A percentile compares a stretch with the other conserved stretches of the same genome.
phyloP scores from a whole-genome alignment of 78 protist species.

The Goniomonas avonlea region DNA sequence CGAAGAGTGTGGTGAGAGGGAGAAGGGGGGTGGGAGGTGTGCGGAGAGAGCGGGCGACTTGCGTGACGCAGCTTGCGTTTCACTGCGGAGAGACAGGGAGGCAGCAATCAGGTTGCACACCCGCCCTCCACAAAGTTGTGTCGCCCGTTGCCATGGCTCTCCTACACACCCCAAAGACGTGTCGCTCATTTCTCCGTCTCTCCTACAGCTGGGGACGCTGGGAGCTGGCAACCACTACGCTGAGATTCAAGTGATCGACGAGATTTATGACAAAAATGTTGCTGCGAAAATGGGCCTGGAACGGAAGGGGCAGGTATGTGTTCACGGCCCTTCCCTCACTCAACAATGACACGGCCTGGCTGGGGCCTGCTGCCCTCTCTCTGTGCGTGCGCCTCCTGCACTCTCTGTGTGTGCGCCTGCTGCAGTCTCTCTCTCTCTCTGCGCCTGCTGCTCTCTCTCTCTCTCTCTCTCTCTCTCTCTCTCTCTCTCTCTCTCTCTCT shows the following conservation, averaged over 20 bases:
- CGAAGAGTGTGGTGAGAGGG: background rate
- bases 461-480: background rate
- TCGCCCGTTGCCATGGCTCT: background rate
- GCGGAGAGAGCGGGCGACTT: background rate
- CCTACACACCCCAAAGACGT: background rate
- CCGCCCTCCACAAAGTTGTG: constrained; percentile 4
- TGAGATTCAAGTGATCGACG: constrained; percentile 83
- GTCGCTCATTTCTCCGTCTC: no score
- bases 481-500: constrained; percentile 3
- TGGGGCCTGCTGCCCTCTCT: no score
- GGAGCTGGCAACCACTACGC: constrained; percentile 95
- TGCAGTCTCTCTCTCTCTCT: background rate
- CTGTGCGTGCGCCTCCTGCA: no score
- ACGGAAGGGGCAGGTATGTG: no score
- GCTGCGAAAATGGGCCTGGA: constrained; percentile 87
- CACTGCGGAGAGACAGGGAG: no score
- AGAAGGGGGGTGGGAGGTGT: background rate
- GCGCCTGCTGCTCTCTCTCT: no score
- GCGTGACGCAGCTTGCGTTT: background rate
- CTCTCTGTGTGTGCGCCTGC: no score
- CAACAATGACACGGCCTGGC: no score
- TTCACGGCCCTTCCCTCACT: no score
- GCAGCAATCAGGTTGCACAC: no score
- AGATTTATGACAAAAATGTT: constrained; percentile 71
- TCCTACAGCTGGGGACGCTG: constrained; percentile 66